Conservation (phyloP, 176 grass and related monocot species). For the Otatea glauca region DNA sequence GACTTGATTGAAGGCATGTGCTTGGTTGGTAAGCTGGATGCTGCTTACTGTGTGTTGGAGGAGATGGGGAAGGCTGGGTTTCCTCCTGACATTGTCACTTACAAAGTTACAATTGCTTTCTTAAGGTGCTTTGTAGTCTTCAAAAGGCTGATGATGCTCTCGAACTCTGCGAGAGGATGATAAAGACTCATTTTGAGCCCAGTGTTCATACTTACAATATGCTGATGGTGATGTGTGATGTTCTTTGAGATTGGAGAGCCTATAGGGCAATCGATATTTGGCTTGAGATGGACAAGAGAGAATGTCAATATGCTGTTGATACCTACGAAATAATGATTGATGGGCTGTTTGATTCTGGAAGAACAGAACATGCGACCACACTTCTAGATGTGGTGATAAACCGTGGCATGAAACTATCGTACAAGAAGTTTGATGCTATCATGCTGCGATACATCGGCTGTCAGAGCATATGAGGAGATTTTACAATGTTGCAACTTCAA, state of each 20-base stretch:
- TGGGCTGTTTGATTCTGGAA: conserved; percentile 80
- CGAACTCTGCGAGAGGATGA: conserved; percentile 74
- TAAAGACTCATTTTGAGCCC: conserved; percentile 74
- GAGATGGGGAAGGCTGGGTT: conserved; percentile 89
- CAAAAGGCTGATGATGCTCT: conserved; percentile 67
- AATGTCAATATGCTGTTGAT: conserved; percentile 67
- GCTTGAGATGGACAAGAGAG: conserved; percentile 80
- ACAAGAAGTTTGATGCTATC: conserved; percentile 78
- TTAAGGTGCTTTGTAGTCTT: conserved; percentile 86
- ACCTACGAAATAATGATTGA: conserved; percentile 84
- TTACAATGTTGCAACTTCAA: conserved; percentile 92
- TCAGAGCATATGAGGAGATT: conserved; percentile 94
- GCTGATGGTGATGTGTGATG: conserved; percentile 91
- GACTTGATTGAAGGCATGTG: conserved; percentile 97
- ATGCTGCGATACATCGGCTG: conserved; percentile 74
- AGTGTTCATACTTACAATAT: conserved; percentile 96
- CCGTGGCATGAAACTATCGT: conserved; percentile 69
- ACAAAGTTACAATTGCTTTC: conserved; percentile 89
- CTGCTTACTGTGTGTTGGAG: conserved; percentile 72
- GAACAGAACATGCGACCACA: conserved; percentile 57
- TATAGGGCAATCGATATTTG: conserved; percentile 73
- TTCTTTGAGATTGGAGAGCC: conserved; percentile 81
- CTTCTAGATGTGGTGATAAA: conserved; percentile 89
- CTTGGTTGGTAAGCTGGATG: conserved; percentile 65
- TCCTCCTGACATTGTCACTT: conserved; percentile 89